A percentile compares a stretch with the other conserved stretches of the same genome.
Conservation (phyloP, 2,329 filamentous ascomycete species). For the Penicillium rolfsii region DNA sequence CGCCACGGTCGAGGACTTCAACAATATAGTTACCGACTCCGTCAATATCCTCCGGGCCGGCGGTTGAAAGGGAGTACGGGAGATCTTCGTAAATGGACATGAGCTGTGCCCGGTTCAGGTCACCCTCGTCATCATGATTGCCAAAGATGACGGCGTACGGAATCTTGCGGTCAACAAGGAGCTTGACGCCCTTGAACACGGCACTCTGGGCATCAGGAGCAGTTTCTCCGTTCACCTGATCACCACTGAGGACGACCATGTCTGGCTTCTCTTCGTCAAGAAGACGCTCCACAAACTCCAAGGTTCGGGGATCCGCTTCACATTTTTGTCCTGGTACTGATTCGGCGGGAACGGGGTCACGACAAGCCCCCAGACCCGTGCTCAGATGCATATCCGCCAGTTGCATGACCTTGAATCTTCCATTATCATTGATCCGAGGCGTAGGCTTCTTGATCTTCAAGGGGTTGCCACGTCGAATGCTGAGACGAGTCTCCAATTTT, state of each 20-base stretch:
- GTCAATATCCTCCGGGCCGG: conserved; percentile 80
- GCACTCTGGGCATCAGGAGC: conserved; percentile 89
- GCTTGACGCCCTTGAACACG: conserved; percentile 87
- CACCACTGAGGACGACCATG: conserved; percentile 85
- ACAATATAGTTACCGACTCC: conserved; percentile 95
- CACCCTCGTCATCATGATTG: conserved; percentile 93
- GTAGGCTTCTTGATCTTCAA: conserved; percentile 68
- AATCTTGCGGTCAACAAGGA: conserved; percentile 83
- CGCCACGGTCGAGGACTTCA: conserved; percentile 80
- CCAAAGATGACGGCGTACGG: conserved; percentile 95
- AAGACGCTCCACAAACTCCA: conserved; percentile 83
- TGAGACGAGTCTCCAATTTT: conserved; percentile 72
- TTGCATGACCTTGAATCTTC: conserved; percentile 97
- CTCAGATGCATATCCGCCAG: conserved; percentile 92
- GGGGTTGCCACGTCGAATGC: conserved; percentile 72
- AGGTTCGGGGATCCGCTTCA: conserved; percentile 86
- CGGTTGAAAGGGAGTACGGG: conserved; percentile 83
- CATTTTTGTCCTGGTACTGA: conserved; percentile 72
- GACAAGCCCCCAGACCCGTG: conserved; percentile 82
- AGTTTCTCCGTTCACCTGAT: conserved; percentile 93
- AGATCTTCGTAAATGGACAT: conserved; percentile 87
- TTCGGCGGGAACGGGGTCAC: conserved; percentile 78
- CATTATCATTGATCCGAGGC: conserved; percentile 80
- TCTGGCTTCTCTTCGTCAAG: conserved; percentile 94
- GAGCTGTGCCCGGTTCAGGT: conserved; percentile 73